A percentile compares a stretch with the other conserved stretches of the same genome.
Evolutionary conservation across 805 yeast genomes (phyloP).

Genomic region (Sungouiella blattae): DNA sequence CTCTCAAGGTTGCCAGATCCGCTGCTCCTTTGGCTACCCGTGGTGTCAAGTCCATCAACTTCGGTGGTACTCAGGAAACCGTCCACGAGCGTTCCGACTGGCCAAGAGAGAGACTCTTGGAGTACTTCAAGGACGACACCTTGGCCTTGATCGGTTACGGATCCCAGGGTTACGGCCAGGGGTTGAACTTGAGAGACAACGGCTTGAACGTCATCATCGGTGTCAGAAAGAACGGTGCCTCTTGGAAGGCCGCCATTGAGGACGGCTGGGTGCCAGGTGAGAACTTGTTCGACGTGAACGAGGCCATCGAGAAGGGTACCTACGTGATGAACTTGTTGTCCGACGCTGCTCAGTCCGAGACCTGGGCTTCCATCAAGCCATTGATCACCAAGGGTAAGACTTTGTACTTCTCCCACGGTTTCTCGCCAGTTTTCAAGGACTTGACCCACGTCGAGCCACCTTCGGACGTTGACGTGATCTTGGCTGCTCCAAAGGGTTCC

Average conservation of each 20-base stretch:
- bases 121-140: conserved; percentile 97
- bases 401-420: conserved; percentile 98
- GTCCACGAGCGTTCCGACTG: conserved; percentile 99
- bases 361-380: conserved; percentile 87
- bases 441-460: conserved; percentile 97
- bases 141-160: conserved; percentile 98
- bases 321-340: conserved; percentile 96
- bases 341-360: conserved; percentile 99
- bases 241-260: conserved; percentile 99
- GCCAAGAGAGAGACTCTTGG: conserved; percentile 95
- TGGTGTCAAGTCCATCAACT: conserved; percentile 95
- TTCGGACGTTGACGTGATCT: conserved; percentile 89
- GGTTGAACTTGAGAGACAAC: conserved; percentile 97
- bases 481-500: conserved; percentile 99
- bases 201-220: conserved; percentile 97
- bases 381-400: conserved; percentile 95
- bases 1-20: conserved; percentile 27
- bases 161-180: conserved; percentile 99
- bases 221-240: conserved; percentile 97
- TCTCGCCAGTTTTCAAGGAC: conserved; percentile 98
- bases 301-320: conserved; percentile 91
- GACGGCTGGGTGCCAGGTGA: conserved; percentile 99
- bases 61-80: conserved; percentile 90
- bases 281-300: conserved; percentile 91
- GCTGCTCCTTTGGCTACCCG: conserved; percentile 59